Conservation (phyloP, 2,329 filamentous ascomycete species). For the Claviceps capensis region DNA sequence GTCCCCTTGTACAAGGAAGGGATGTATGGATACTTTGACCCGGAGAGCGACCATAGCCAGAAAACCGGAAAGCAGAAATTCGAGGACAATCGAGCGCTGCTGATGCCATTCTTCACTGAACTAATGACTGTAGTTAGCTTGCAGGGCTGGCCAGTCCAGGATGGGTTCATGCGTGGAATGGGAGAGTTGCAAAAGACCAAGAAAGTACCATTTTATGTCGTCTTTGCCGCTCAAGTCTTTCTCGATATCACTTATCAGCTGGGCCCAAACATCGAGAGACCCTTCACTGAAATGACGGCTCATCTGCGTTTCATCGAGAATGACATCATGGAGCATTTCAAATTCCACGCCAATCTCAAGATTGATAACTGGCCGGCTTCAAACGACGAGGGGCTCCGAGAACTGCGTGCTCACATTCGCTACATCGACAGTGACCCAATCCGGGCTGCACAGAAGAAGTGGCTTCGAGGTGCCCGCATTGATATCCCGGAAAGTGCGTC, state of each 20-base stretch:
- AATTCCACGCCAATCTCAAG: slow-evolving; percentile 19
- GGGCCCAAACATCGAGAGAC: slow-evolving; percentile 6
- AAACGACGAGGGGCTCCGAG: not conserved
- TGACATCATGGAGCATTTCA: slow-evolving; percentile 3
- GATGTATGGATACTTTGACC: slow-evolving; percentile 14
- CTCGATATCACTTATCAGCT: slow-evolving; percentile 26
- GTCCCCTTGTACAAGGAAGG: slow-evolving; percentile 14
- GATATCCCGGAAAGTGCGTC: not conserved
- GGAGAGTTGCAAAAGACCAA: slow-evolving; percentile 16
- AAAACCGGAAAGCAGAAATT: slow-evolving; percentile 19
- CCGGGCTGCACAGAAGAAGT: not conserved
- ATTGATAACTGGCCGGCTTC: slow-evolving; percentile 13
- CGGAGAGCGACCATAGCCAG: slow-evolving; percentile 9
- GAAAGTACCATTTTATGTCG: slow-evolving; percentile 20
- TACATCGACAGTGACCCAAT: not conserved
- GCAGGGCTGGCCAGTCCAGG: slow-evolving; percentile 14
- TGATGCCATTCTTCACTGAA: slow-evolving; percentile 21
- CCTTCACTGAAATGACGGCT: slow-evolving; percentile 2
- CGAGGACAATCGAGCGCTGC: slow-evolving; percentile 20
- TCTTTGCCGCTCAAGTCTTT: slow-evolving; percentile 27
- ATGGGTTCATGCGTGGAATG: slow-evolving; percentile 24
- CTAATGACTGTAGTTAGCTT: slow-evolving; percentile 11
- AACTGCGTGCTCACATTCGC: slow-evolving; percentile 5
- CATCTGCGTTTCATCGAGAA: not conserved
- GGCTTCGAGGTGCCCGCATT: not conserved